Evolutionary conservation across 345 rosid genomes (phyloP), one percentile per base, ranked within the genome.

Genomic region (Chamaenerion angustifolium): DNA sequence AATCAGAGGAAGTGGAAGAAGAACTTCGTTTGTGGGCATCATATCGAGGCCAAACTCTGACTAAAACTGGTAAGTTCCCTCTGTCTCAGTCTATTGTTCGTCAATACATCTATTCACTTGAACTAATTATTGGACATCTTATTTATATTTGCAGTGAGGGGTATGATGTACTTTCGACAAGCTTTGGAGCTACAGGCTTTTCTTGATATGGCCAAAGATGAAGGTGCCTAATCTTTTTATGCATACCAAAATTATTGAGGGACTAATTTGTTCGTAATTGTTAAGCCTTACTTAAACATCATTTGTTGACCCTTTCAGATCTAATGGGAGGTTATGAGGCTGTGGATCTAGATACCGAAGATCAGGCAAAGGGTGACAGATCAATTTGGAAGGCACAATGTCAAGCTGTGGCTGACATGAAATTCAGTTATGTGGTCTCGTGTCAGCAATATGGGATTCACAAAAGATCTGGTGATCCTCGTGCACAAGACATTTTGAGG

Each of bases 121-220:
- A 56, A 15, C 43, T 52, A 18, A 18, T 27, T 46, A 57, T 49
- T 46, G 55, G 25, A 57, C 49, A 43, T 45, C 45, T 55, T 25
- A 3, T 64, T 57, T 31, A 16, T 37, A 47, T 60, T 72, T 57
- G 40, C 79, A 93, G 99, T 93, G n/a, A 73, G 99, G 73, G 99
- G 97, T 51, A 93, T 93, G 97, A 93, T 93, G 99, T 93, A 93
- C 68, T 81, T 77, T 65, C 80, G 97, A 37, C 82, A 76, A 74
- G 99, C 99, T 27, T 76, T 93, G 88, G 97, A 93, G 73, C 94
- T 93, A 59, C 99, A 93, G 72, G 90, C 99, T 55, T 93, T 93
- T 71, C 94, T 93, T 65, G 99, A 93, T 69, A 93, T 93, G 96
- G 99, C 97, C 59, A 72, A 69, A 65, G 80, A 85, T 62, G 99